Evolutionary conservation across 2,329 filamentous ascomycete species (phyloP), one percentile per base, ranked within the genome.

Genomic region (Cladophialophora exuberans): DNA sequence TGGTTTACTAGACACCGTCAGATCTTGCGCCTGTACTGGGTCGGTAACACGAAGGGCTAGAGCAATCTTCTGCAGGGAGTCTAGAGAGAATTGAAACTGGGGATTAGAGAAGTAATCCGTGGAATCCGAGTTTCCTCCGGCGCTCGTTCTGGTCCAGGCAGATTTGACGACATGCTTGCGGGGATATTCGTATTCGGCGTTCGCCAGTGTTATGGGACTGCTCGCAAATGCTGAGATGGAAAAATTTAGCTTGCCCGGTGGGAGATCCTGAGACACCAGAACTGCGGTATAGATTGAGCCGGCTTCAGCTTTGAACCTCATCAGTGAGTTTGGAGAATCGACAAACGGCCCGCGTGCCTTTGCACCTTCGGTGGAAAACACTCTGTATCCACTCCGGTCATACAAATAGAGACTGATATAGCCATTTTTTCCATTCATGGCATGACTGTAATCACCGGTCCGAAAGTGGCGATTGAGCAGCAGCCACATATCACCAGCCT

Each of bases 351-450:
- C 88, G 30, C 87, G 84, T 64, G 89, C 84, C 0, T 89, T 70
- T 20, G 85, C 82, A 5, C 84, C 83, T 52, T 93, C 89, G 49
- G 84, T 85, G 11, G 94, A 77, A 62, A 90, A 86, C 0, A 97
- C 85, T 44, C 85, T 82, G 30, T 84, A 78, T 2, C 93, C 92
- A 33, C 79, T 69, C 25, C 83, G 83, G 15, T 87, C 80, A 68
- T 93, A 97, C 0, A 94, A 79, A 56, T 90, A 90, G 22, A 99
- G 81, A 64, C 89, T 90, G 73, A 96, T 96, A 71, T 91, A 97
- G 1, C 92, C 93, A 20, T 85, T 79, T 59, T 81, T 80, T 42
- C 77, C 64, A 9, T 71, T 70, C n/a, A 67, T 69, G 23, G 70
- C 76, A 3, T 79, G 76, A 3, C 76, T 75, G 6, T 85, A 76